Evolutionary conservation across 148 eudicot species (phyloP), one percentile per base, ranked within the genome.

Genomic region (Suaeda aralocaspica): DNA sequence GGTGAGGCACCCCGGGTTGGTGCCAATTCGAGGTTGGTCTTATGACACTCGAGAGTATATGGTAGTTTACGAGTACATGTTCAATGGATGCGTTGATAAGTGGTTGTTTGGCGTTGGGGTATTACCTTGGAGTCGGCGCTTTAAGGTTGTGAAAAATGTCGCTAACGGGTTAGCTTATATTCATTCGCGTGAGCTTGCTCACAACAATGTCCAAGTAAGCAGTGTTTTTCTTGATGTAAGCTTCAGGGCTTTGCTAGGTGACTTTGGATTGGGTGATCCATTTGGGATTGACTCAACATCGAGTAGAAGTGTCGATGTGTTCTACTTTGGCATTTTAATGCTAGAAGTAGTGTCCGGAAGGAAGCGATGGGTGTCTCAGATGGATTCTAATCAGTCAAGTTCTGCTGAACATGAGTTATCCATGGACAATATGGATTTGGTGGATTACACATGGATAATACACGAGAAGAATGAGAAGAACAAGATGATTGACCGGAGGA

Each of bases 91-190:
- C 56, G 81, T 91, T 19, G 91, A 86, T 68, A 84, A 82, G 73
- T 91, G 96, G 96, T 62, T 88, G 46, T 88, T 84, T 56, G 96
- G 96, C 0, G 84, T 84, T 25, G 96, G 96, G 18, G 88, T 86
- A 31, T 46, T 91, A 76, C 93, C 93, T 0, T 91, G 96, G 96
- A 83, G 72, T 22, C 68, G 96, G 36, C 76, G 93, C 59, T 82
- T 84, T 65, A 85, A 88, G 81, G 93, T 88, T 18, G 73, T 91
- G 4, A 76, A 80, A 79, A 84, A 84, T 59, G 84, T 88, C 7
- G 91, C 91, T 15, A 86, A 82, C 15, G 81, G 93, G 19, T 74
- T 90, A 75, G 81, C 75, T 59, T 72, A 80, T 55, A 81, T 88
- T 21, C 96, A 90, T 74, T 83, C 87, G 13, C 82, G 72, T 69